Conservation (phyloP, 176 grass and related monocot genomes). For the Musa schizocarpa region DNA sequence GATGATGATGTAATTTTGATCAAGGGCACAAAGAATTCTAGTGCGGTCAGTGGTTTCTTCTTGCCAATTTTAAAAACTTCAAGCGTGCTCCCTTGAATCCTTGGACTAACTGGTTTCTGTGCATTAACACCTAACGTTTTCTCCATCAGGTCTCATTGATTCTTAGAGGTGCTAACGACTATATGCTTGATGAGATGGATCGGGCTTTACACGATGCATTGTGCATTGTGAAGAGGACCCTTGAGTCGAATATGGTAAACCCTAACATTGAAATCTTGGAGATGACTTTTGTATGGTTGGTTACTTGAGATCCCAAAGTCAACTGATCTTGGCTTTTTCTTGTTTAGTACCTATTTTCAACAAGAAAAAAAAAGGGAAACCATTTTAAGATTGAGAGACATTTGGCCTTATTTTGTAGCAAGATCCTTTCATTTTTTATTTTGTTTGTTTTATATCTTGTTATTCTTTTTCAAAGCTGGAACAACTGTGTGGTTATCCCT, state of each 20-base stretch:
- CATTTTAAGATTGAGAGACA: no score
- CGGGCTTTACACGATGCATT: constrained; percentile 75
- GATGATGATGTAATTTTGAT: constrained; percentile 87
- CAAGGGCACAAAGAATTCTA: constrained; percentile 83
- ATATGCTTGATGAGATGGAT: constrained; percentile 91
- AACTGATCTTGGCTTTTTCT: background rate
- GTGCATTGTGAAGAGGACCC: constrained; percentile 83
- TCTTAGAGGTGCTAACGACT: constrained; percentile 87
- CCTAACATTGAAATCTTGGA: background rate
- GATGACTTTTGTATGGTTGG: background rate
- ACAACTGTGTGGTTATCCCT: no score
- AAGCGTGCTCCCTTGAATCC: background rate
- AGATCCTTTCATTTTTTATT: no score
- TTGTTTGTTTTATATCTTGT: no score
- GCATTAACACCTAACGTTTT: background rate
- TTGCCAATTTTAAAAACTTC: constrained; percentile 4
- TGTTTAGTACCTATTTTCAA: background rate
- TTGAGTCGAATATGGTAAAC: constrained; percentile 75
- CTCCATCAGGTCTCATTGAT: constrained; percentile 66
- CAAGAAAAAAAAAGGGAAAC: background rate
- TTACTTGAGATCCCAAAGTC: background rate
- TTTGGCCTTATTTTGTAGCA: no score
- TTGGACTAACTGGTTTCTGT: background rate
- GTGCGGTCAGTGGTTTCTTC: constrained; percentile 44
- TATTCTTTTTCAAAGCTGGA: no score